Evolutionary conservation across 345 rosid species (phyloP), one percentile per base, ranked within the genome.

Genomic region (Erysimum cheiranthoides): DNA sequence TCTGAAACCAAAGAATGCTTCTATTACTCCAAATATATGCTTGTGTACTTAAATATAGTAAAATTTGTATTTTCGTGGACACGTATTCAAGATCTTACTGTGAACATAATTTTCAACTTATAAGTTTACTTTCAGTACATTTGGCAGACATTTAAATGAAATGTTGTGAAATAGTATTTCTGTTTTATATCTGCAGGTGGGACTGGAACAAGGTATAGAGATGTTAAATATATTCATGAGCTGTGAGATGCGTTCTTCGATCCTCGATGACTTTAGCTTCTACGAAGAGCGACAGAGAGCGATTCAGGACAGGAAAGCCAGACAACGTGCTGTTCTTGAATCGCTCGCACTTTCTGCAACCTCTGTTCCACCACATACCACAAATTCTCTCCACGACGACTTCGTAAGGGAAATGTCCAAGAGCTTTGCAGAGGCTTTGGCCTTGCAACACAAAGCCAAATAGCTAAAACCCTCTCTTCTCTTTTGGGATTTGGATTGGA

Each of bases 211-310:
- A 34, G 96, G 98, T 25, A 76, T 82, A 53, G 91, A 89, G 82
- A 89, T 89, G 82, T 66, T 93, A 66, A 82, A 84, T 52, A 85
- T 90, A 45, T 93, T 87, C 58, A 82, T 84, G 53, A 75, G 73
- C 49, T 84, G 82, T 58, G 82, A 78, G 63, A 80, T 69, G 47
- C 79, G 73, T 52, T 83, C 94, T 7, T 92, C 94, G 57, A 86
- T 88, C 73, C 84, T 92, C 9, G 94, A 92, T 70, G 97, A 92
- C 65, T 92, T 88, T 61, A 74, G 78, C 54, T 92, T 92, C 65
- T 92, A 88, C 28, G 96, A 92, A 81, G 91, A 85, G 74, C 81
- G 96, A 40, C 94, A 92, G 82, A 89, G 82, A 80, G 84, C 81
- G 12, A 82, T 87, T 78, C 86, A 86, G 78, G 93, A 85, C 65